phyloP scores from a whole-genome alignment of 2,329 filamentous ascomycete species.

The Aspergillus cejpii region DNA sequence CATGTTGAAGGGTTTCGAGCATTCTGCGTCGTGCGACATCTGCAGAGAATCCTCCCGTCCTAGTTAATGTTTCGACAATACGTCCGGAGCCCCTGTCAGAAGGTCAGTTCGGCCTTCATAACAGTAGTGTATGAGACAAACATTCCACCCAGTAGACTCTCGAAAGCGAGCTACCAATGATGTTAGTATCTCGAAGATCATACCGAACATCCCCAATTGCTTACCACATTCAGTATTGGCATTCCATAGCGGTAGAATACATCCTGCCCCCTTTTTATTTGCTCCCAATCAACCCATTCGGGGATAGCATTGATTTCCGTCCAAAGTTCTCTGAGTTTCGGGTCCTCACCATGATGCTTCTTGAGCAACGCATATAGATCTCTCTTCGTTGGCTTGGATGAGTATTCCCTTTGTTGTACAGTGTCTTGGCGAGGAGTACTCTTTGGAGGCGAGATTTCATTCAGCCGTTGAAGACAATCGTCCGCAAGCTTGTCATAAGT shows the following conservation, averaged over 20 bases:
- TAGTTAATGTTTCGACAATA: conserved; percentile 65
- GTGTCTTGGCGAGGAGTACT: conserved; percentile 3
- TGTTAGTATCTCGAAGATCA: background rate
- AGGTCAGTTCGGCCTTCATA: conserved; percentile 1
- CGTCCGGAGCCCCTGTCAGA: conserved; percentile 55
- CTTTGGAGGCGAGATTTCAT: conserved; percentile 51
- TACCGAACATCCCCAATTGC: conserved; percentile 6
- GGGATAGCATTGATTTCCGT: conserved; percentile 59
- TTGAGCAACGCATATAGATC: conserved; percentile 60
- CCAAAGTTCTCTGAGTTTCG: conserved; percentile 56
- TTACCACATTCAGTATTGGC: conserved; percentile 52
- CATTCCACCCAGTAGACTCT: conserved; percentile 29
- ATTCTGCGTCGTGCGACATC: conserved; percentile 60
- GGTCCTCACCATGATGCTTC: conserved; percentile 52
- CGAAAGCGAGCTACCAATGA: conserved; percentile 23
- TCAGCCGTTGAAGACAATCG: conserved; percentile 57
- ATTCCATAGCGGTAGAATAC: conserved; percentile 72
- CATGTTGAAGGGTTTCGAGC: conserved; percentile 68
- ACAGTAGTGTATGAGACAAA: conserved; percentile 8
- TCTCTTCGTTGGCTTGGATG: conserved; percentile 34
- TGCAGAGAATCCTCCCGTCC: conserved; percentile 67
- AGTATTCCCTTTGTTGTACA: conserved; percentile 1
- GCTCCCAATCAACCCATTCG: conserved; percentile 70
- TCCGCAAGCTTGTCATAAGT: conserved; percentile 64
- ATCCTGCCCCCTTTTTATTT: conserved; percentile 66